Percentiles rank a stretch among this genome's conserved stretches.
These are phyloP conservation scores for Meyerozyma smithsonii DNA, from an alignment of 1,139 yeast genomes.

Conservation along the genomic window DNA sequence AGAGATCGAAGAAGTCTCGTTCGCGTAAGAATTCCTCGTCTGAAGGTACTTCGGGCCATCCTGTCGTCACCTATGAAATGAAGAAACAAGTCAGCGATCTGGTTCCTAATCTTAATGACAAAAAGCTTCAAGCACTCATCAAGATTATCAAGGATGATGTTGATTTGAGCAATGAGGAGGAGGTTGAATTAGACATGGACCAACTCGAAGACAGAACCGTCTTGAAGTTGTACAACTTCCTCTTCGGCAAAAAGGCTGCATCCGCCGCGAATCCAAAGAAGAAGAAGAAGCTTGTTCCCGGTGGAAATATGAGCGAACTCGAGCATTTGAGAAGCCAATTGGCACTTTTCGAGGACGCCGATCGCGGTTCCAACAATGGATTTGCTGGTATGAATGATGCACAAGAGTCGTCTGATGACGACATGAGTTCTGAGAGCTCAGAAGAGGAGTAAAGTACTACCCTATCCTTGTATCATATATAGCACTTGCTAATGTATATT, in stretches of 20 bases:
- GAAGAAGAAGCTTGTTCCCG: constrained; percentile 54
- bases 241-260: constrained; percentile 55
- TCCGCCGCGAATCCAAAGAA: constrained; percentile 40
- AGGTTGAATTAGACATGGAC: constrained; percentile 92
- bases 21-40: constrained; percentile 1
- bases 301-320: constrained; percentile 71
- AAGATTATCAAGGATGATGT: constrained; percentile 83
- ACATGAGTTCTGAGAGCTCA: constrained; percentile 53
- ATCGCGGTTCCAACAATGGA: constrained; percentile 18
- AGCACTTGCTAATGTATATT: constrained; percentile 1
- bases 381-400: constrained; percentile 25
- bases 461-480: constrained; percentile 1
- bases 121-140: constrained; percentile 77
- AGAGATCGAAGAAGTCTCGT: constrained; percentile 30
- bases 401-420: constrained; percentile 28
- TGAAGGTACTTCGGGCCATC: constrained; percentile 11
- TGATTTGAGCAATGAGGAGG: constrained; percentile 74
- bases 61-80: constrained; percentile 86
- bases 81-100: constrained; percentile 89
- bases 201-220: constrained; percentile 83
- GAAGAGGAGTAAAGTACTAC: constrained; percentile 51
- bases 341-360: constrained; percentile 64
- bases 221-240: constrained; percentile 74
- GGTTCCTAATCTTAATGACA: constrained; percentile 73
- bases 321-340: constrained; percentile 81